These are phyloP conservation scores for Physocladia obscura DNA, from an alignment of 192 early-diverging fungal species.

Conservation along the genomic window DNA sequence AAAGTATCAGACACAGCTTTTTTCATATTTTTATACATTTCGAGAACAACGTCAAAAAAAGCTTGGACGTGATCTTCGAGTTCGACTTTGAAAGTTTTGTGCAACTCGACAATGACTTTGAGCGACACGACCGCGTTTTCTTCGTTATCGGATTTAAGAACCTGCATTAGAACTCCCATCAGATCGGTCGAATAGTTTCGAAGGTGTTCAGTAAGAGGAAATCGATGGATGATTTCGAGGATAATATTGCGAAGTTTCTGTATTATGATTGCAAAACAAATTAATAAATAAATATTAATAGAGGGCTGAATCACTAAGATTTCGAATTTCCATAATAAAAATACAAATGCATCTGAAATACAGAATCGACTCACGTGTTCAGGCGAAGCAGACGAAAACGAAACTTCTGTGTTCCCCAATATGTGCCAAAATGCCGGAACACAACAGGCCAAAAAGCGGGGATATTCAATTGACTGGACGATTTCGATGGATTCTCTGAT, in stretches of 20 bases:
- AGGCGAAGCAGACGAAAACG: constrained; percentile 71
- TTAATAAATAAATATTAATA: not conserved
- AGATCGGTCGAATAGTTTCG: constrained; percentile 74
- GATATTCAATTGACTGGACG: constrained; percentile 83
- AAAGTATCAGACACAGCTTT: constrained; percentile 78
- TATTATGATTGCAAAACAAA: not conserved
- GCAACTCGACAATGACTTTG: constrained; percentile 94
- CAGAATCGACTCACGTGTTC: constrained; percentile 66
- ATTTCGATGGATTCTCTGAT: constrained; percentile 89
- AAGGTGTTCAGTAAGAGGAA: constrained; percentile 86
- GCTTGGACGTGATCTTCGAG: constrained; percentile 86
- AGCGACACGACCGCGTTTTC: constrained; percentile 93
- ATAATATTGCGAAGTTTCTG: constrained; percentile 86
- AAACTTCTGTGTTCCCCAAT: constrained; percentile 54
- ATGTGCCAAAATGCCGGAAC: constrained; percentile 83
- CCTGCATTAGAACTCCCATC: constrained; percentile 68
- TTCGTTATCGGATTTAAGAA: constrained; percentile 90
- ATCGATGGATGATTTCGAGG: constrained; percentile 88
- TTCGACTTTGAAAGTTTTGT: constrained; percentile 77
- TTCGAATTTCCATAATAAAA: not conserved
- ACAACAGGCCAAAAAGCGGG: constrained; percentile 70
- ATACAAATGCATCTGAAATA: too few relatives aligned
- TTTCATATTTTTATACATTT: constrained; percentile 94
- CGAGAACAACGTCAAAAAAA: constrained; percentile 87
- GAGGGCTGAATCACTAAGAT: not conserved